A percentile compares a stretch with the other conserved stretches of the same genome.
Conservation (phyloP, 768 basidiomycete genomes). For the Boletus bicolor region DNA sequence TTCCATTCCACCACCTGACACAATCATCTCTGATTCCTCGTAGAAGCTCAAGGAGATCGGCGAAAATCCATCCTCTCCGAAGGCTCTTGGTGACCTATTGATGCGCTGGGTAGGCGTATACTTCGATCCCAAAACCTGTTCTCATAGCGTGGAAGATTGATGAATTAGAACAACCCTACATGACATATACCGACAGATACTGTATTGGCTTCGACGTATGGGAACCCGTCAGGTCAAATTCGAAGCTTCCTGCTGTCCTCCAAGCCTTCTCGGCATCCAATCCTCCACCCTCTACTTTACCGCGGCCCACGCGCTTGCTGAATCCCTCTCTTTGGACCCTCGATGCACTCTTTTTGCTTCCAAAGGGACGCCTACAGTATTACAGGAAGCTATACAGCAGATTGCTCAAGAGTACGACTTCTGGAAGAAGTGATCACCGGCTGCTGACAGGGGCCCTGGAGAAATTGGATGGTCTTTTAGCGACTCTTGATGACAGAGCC, state of each 20-base stretch:
- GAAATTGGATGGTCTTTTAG: conserved; percentile 72
- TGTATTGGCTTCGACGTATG: conserved; percentile 78
- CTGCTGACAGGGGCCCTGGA: conserved; percentile 78
- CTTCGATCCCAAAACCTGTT: conserved; percentile 3
- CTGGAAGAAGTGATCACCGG: conserved; percentile 83
- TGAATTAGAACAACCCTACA: conserved; percentile 86
- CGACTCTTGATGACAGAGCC: conserved; percentile 58
- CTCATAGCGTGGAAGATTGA: conserved; percentile 62
- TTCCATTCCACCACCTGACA: background rate
- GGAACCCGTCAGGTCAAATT: conserved; percentile 75
- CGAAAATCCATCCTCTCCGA: conserved; percentile 86
- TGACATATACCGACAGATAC: conserved; percentile 71
- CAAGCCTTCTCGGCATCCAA: conserved; percentile 60
- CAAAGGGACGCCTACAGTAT: conserved; percentile 80
- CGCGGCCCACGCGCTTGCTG: conserved; percentile 32
- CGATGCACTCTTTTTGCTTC: conserved; percentile 84
- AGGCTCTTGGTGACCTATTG: conserved; percentile 89
- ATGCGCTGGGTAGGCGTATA: conserved; percentile 86
- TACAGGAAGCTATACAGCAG: conserved; percentile 88
- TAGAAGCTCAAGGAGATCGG: conserved; percentile 96
- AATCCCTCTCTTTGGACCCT: conserved; percentile 68
- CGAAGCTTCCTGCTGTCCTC: conserved; percentile 66
- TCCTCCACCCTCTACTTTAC: conserved; percentile 51
- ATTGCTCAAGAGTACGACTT: conserved; percentile 80
- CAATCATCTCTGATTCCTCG: conserved; percentile 14